Conservation (phyloP, 2,329 filamentous ascomycete species). For the Davidsoniella neocaledoniae region DNA sequence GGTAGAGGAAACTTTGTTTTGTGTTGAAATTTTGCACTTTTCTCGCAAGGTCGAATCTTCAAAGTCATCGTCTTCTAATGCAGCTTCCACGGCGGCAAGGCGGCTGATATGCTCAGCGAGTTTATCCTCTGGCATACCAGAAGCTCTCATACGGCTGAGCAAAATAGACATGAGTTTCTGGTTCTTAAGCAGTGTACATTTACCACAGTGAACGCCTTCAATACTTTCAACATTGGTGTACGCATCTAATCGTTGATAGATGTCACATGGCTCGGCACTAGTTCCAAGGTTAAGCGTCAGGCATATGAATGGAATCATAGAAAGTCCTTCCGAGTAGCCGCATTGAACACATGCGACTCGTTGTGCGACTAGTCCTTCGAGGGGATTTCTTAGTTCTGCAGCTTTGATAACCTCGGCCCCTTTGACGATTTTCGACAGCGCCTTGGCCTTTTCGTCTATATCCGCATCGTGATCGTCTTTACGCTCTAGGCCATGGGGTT, state of each 20-base stretch:
- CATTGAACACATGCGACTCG: slow-evolving; percentile 75
- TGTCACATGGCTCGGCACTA: slow-evolving; percentile 43
- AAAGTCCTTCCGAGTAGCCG: slow-evolving; percentile 73
- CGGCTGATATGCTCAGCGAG: slow-evolving; percentile 36
- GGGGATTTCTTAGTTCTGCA: slow-evolving; percentile 46
- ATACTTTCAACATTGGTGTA: slow-evolving; percentile 77
- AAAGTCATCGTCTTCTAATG: slow-evolving; percentile 66
- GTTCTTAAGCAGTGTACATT: slow-evolving; percentile 61
- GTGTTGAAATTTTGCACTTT: slow-evolving; percentile 48
- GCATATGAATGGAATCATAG: slow-evolving; percentile 86
- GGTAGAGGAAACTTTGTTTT: slow-evolving; percentile 55
- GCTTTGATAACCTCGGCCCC: slow-evolving; percentile 22
- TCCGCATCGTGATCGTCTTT: slow-evolving; percentile 20
- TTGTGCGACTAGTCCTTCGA: slow-evolving; percentile 79
- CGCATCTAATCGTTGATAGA: slow-evolving; percentile 66
- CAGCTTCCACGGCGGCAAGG: slow-evolving; percentile 48
- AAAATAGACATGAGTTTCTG: slow-evolving; percentile 32
- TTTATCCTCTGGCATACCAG: slow-evolving; percentile 27
- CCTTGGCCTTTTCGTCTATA: slow-evolving; percentile 25
- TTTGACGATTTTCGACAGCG: slow-evolving; percentile 23
- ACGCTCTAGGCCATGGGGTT: slow-evolving; percentile 12
- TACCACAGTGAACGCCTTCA: slow-evolving; percentile 76
- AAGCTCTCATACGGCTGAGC: slow-evolving; percentile 15
- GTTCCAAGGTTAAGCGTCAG: slow-evolving; percentile 67
- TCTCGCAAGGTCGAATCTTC: slow-evolving; percentile 48